A percentile compares a stretch with the other conserved stretches of the same genome.
These are phyloP conservation scores for Colletotrichum caudatum DNA, from an alignment of 2,329 filamentous ascomycete genomes.

Conservation along the genomic window DNA sequence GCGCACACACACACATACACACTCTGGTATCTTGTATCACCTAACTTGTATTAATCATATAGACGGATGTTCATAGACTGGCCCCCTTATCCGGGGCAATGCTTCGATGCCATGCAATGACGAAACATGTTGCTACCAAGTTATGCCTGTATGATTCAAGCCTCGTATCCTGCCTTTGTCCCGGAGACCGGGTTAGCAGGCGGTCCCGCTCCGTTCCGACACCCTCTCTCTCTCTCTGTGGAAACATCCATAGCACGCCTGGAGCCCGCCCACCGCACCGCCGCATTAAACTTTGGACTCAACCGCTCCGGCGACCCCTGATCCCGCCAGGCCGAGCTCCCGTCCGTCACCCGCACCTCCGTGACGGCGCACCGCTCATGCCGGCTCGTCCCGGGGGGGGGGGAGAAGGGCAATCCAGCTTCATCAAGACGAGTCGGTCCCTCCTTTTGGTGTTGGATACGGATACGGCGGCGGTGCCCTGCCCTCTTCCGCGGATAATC, in stretches of 20 bases:
- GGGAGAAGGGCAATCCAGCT: not conserved
- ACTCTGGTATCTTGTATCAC: not conserved
- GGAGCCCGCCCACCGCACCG: not conserved
- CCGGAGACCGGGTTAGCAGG: not conserved
- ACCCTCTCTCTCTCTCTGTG: not conserved
- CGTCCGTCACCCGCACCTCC: not conserved
- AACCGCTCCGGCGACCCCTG: not conserved
- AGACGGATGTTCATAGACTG: not conserved
- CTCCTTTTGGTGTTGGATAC: constrained; percentile 17
- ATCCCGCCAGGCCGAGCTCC: not conserved
- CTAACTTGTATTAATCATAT: not conserved
- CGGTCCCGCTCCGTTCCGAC: not conserved
- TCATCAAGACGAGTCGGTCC: constrained; percentile 27
- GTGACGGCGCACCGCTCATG: not conserved
- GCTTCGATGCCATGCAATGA: no score
- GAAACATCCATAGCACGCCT: not conserved
- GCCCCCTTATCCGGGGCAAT: not conserved
- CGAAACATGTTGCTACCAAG: not conserved
- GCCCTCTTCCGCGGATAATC: constrained; percentile 28
- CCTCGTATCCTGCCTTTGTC: not conserved
- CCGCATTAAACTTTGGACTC: not conserved
- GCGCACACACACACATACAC: no score
- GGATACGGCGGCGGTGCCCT: constrained; percentile 16
- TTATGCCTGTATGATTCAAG: not conserved
- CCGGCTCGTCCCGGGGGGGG: not conserved